Evolutionary conservation across 148 eudicot species (phyloP), one percentile per base, ranked within the genome.

Genomic region (Rhododendron henanense): DNA sequence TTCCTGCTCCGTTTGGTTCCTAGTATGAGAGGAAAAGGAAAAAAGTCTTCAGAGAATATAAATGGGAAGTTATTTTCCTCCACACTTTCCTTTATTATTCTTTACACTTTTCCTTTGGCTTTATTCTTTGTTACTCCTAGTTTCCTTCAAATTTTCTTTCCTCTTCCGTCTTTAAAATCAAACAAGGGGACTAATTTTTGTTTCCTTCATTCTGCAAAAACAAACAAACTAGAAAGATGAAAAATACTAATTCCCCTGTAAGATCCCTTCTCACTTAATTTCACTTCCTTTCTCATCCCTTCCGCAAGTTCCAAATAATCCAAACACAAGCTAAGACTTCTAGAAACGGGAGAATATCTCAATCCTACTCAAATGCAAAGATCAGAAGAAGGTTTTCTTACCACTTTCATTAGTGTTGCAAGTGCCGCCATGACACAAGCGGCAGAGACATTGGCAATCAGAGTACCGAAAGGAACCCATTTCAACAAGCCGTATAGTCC

Each of bases 391-490:
- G 7, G 3, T 35, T 13, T 59, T 21, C 71, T 14, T 45, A 8
- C 99, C 87, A 88, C 92, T 90, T 90, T 92, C 90, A 92, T 92
- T 2, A 92, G 2, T 6, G 91, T 91, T 35, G 96, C 98, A 23
- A 96, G 94, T 21, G 93, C 95, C 65, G 99, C 97, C 99, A 96
- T 95, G 35, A 93, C 75, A 63, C 98, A 93, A 21, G 97, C 96
- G 10, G 99, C 98, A 10, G 90, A 84, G 41, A 96, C 96, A 87
- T 96, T 95, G 86, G 98, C 99, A 57, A 88, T 81, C 59, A 95
- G 87, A 83, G 99, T 96, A 51, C 98, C 98, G 35, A 96, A 93
- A 19, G 99, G 99, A 59, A 96, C 69, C 99, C 98, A 95, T 86
- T 91, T 95, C 79, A 90, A 84, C 47, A 23, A 55, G 63, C 90